Conservation (phyloP, 495 filamentous ascomycete genomes). For the Amorphotheca resinae region DNA sequence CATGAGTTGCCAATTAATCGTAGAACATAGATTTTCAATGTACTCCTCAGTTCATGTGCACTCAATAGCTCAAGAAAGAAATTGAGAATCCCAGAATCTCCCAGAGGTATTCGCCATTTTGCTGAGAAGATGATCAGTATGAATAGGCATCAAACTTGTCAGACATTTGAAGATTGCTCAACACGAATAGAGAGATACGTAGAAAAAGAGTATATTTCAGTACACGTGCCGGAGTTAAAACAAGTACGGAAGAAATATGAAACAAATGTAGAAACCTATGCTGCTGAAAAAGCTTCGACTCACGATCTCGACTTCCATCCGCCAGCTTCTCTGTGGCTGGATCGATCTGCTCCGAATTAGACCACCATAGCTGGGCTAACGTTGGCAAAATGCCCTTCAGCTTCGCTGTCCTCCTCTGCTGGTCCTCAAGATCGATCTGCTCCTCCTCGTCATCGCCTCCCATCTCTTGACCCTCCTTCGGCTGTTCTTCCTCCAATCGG, state of each 20-base stretch:
- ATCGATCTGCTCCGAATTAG: constrained; percentile 28
- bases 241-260: background rate
- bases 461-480: constrained; percentile 8
- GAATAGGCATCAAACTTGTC: background rate
- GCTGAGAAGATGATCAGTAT: constrained; percentile 25
- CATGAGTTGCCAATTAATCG: constrained; percentile 70
- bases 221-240: background rate
- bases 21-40: constrained; percentile 41
- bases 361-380: constrained; percentile 24
- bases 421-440: constrained; percentile 17
- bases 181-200: background rate
- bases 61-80: constrained; percentile 50
- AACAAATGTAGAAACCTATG: background rate
- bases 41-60: constrained; percentile 21
- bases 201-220: constrained; percentile 16
- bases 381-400: constrained; percentile 20
- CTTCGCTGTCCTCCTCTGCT: constrained; percentile 9
- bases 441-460: constrained; percentile 13
- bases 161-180: constrained; percentile 6
- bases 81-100: constrained; percentile 52
- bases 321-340: constrained; percentile 47
- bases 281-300: constrained; percentile 28
- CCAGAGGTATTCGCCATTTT: constrained; percentile 50
- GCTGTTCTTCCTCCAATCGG: constrained; percentile 6
- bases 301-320: constrained; percentile 56